A percentile compares a stretch with the other conserved stretches of the same genome.
These are phyloP conservation scores for Lodderomyces metapsilosis DNA, from an alignment of 1,139 yeast genomes.

Conservation along the genomic window DNA sequence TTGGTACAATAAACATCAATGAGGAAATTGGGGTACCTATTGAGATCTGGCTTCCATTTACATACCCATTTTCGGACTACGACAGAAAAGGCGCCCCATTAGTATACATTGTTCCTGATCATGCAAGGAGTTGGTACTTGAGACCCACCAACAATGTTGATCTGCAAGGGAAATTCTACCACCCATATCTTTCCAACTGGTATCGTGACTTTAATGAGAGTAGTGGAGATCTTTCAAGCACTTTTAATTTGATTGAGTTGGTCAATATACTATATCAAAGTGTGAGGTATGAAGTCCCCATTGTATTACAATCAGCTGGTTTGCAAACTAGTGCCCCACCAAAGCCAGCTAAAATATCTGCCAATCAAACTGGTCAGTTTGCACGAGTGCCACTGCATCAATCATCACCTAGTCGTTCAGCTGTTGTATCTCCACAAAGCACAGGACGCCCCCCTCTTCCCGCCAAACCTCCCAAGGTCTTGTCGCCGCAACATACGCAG, in stretches of 20 bases:
- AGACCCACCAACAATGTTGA: slow-evolving; percentile 70
- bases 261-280: slow-evolving; percentile 35
- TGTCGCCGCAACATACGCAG: slow-evolving; percentile 10
- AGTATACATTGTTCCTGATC: slow-evolving; percentile 55
- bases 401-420: slow-evolving; percentile 1
- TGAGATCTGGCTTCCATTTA: slow-evolving; percentile 73
- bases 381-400: slow-evolving; percentile 3
- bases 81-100: slow-evolving; percentile 52
- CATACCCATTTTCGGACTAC: slow-evolving; percentile 51
- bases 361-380: slow-evolving; percentile 8
- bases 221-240: slow-evolving; percentile 11
- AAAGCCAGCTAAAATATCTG: slow-evolving; percentile 22
- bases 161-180: slow-evolving; percentile 70
- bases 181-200: slow-evolving; percentile 71
- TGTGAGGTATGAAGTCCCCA: slow-evolving; percentile 40
- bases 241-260: slow-evolving; percentile 39
- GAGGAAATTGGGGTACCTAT: slow-evolving; percentile 51
- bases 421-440: background rate
- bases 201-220: slow-evolving; percentile 18
- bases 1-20: slow-evolving; percentile 50
- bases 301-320: slow-evolving; percentile 7
- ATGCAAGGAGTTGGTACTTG: slow-evolving; percentile 34
- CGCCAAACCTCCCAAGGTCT: slow-evolving; percentile 4
- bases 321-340: slow-evolving; percentile 15
- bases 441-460: background rate